phyloP scores from a whole-genome alignment of 805 yeast genomes.

The Danielia oregonensis region DNA sequence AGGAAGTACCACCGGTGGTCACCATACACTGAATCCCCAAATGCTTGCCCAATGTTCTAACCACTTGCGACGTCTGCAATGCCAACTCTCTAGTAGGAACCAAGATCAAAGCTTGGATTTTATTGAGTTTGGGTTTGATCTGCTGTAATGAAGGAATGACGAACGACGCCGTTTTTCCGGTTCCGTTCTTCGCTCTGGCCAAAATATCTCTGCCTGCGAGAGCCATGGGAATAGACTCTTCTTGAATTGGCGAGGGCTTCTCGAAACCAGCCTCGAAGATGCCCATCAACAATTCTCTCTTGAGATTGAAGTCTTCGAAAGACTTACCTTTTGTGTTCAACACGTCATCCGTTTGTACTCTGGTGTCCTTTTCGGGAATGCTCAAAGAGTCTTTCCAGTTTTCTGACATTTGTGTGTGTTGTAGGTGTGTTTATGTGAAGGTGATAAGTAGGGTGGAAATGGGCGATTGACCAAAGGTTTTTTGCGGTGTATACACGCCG shows the following conservation, averaged over 20 bases:
- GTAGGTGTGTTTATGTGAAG: too few species aligned
- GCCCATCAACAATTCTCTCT: conserved; percentile 95
- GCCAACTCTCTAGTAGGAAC: conserved; percentile 99
- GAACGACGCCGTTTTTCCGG: conserved; percentile 98
- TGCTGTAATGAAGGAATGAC: conserved; percentile 90
- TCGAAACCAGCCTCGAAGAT: conserved; percentile 98
- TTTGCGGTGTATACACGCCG: neutral
- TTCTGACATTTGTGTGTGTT: conserved; percentile 18
- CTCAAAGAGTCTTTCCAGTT: conserved; percentile 72
- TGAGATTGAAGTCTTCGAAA: conserved; percentile 88
- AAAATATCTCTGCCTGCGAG: conserved; percentile 91
- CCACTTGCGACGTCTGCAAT: conserved; percentile 95
- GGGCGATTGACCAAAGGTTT: neutral
- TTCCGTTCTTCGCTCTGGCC: conserved; percentile 98
- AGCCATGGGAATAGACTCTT: conserved; percentile 94
- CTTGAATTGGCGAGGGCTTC: conserved; percentile 96
- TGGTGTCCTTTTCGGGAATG: conserved; percentile 79
- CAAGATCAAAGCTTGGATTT: conserved; percentile 86
- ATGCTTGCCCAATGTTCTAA: conserved; percentile 92
- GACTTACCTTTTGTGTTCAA: conserved; percentile 83
- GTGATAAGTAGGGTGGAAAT: neutral
- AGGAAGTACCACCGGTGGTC: conserved; percentile 94
- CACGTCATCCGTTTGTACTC: conserved; percentile 97
- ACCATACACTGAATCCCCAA: conserved; percentile 93
- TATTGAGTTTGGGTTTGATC: conserved; percentile 75